Base-by-base conservation (phyloP, 2,329 filamentous ascomycete species). In the Elsinoe fawcettii region DNA sequence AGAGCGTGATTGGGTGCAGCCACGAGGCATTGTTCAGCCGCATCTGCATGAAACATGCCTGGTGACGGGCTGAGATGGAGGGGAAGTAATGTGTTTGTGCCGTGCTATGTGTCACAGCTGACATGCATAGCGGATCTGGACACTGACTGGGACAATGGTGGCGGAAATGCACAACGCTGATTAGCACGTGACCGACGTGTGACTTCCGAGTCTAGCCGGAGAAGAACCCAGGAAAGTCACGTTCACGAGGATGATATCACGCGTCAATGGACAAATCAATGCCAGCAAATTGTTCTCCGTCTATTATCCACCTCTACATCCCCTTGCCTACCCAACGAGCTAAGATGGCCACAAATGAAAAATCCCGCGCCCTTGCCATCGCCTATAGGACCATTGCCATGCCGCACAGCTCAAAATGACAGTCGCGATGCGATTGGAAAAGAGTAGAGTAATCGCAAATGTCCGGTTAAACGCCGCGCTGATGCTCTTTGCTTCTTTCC, bases 401-500 rank as follows among this genome's bases (percentile, higher is more conserved):
- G 34, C 34, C 34, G 34, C 34, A 37, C 9, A 36, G 46, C 14
- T 34, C 46, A 16, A 51, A 51, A n/a, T 5, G 5, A 8, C 18
- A 32, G 27, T 22, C 22, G 27, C 27, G 27, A 30, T 9, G 27
- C 27, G n/a, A n/a, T 16, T 7, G 18, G 6, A 22, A 47, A 32
- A 49, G 44, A 49, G 44, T 12, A 49, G 44, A 25, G 44, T 32
- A 25, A 51, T 36, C 46, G 46, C 46, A 51, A 34, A 18, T 32
- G 27, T 22, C 22, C 41, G 7, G 6, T 27, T 11, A 12, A 53
- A 53, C 49, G 49, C 49, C 49, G 49, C 49, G 49, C 49, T 53
- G 49, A 53, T 53, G 49, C 49, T 51, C 25, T 34, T 51, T 51
- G 46, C 46, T 51, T 32, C 46, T 20, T 25, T 25, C 16, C 46